Percentiles rank a stretch among this genome's conserved stretches.
phyloP scores from a whole-genome alignment of 805 yeast species.

The Kodamaea restingae region DNA sequence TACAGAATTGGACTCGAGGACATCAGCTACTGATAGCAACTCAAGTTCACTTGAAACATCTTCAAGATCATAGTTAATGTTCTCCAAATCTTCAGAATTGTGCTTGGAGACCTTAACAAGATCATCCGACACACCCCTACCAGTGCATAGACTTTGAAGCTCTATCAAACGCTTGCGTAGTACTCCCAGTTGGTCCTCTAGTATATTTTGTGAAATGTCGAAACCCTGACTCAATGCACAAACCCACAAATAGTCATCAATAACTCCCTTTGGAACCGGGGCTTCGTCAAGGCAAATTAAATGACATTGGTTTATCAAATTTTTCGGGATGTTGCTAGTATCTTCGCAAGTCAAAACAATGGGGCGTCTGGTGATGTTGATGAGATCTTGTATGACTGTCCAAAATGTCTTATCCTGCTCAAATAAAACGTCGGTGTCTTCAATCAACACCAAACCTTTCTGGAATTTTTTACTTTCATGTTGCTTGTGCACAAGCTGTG shows the following conservation, averaged over 20 bases:
- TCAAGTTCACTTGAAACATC: constrained; percentile 17
- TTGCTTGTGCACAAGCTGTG: constrained; percentile 66
- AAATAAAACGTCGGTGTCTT: constrained; percentile 80
- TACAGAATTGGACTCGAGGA: constrained; percentile 20
- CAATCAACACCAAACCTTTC: constrained; percentile 70
- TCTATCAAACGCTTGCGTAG: constrained; percentile 44
- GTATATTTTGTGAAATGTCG: constrained; percentile 24
- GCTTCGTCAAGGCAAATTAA: constrained; percentile 26
- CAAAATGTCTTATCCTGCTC: constrained; percentile 80
- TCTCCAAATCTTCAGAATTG: not conserved
- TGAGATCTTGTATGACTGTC: constrained; percentile 60
- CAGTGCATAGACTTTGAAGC: constrained; percentile 39
- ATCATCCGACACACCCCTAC: not conserved
- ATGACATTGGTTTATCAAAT: constrained; percentile 42
- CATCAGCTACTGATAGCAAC: constrained; percentile 26
- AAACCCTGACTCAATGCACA: constrained; percentile 35
- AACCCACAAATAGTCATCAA: constrained; percentile 39
- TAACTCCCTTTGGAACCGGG: constrained; percentile 12
- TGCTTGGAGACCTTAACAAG: not conserved
- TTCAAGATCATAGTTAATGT: not conserved
- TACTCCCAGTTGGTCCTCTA: constrained; percentile 17
- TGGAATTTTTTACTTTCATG: constrained; percentile 31
- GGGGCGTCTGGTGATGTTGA: constrained; percentile 63
- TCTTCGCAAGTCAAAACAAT: constrained; percentile 63
- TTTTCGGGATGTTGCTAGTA: constrained; percentile 43